These are phyloP conservation scores for Podaxis carcinomalis DNA, from an alignment of 768 basidiomycete species.

Conservation along the genomic window DNA sequence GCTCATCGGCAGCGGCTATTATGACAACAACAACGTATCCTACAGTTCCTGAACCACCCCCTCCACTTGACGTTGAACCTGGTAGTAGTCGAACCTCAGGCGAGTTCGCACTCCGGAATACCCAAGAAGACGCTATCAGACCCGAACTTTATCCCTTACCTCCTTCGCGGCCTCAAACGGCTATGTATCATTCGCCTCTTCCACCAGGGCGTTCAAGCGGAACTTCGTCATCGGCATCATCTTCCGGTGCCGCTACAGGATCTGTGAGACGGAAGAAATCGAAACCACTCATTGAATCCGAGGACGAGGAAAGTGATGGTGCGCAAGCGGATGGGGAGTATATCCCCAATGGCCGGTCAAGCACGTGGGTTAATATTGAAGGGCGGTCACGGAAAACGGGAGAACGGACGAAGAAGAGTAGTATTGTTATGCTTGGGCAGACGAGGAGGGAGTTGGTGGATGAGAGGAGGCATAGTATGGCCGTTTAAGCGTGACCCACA, in stretches of 20 bases:
- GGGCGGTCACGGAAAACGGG: slow-evolving; percentile 42
- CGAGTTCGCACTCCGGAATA: neutral
- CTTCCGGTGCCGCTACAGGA: slow-evolving; percentile 19
- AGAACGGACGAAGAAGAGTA: slow-evolving; percentile 20
- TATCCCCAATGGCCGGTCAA: slow-evolving; percentile 25
- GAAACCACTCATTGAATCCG: slow-evolving; percentile 41
- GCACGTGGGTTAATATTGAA: slow-evolving; percentile 52
- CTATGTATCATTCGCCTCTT: slow-evolving; percentile 25
- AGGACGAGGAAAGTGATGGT: slow-evolving; percentile 60
- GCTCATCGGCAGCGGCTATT: slow-evolving; percentile 39
- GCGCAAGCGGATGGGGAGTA: slow-evolving; percentile 72
- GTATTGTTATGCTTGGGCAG: slow-evolving; percentile 23
- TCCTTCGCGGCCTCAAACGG: slow-evolving; percentile 30
- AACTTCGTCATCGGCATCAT: slow-evolving; percentile 20
- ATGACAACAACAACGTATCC: slow-evolving; percentile 21
- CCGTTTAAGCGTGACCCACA: slow-evolving; percentile 34
- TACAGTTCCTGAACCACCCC: slow-evolving; percentile 17
- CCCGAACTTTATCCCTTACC: slow-evolving; percentile 33
- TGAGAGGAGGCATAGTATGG: slow-evolving; percentile 63
- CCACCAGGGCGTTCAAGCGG: slow-evolving; percentile 27
- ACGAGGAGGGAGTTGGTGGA: slow-evolving; percentile 43
- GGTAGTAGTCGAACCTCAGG: slow-evolving; percentile 11
- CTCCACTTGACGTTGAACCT: slow-evolving; percentile 32
- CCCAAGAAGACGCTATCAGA: slow-evolving; percentile 22
- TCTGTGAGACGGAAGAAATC: slow-evolving; percentile 50